Conservation (phyloP, 1,139 yeast species). For the Diutina scorzettiae region DNA sequence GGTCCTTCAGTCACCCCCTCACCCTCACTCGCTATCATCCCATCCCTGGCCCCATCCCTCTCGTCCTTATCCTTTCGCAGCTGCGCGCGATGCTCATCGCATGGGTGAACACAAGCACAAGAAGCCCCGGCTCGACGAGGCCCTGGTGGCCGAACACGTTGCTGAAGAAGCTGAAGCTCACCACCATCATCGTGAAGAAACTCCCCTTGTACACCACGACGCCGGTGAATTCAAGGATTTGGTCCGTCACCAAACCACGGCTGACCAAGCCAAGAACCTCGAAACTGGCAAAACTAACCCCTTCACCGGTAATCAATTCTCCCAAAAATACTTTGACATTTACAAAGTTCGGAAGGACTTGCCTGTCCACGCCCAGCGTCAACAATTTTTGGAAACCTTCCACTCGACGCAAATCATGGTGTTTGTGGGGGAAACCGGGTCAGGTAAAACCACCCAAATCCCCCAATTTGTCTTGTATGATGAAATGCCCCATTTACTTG, state of each 20-base stretch:
- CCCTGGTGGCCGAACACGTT: conserved; percentile 38
- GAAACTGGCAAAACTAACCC: conserved; percentile 65
- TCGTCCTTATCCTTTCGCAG: too few species aligned
- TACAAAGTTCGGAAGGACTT: conserved; percentile 68
- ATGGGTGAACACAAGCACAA: conserved; percentile 12
- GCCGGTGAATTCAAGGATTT: conserved; percentile 46
- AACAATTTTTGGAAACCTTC: conserved; percentile 71
- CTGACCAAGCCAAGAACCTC: conserved; percentile 50
- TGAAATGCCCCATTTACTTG: conserved; percentile 74
- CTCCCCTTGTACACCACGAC: conserved; percentile 21
- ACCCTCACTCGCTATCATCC: too few species aligned
- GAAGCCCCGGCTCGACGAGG: conserved; percentile 27
- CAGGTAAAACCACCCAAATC: conserved; percentile 95
- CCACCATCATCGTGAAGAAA: conserved; percentile 17
- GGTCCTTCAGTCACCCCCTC: too few species aligned
- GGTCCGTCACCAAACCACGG: conserved; percentile 59
- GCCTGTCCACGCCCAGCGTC: conserved; percentile 91
- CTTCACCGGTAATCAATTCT: conserved; percentile 56
- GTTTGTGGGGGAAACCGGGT: conserved; percentile 97
- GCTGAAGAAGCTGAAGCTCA: conserved; percentile 33
- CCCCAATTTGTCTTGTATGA: conserved; percentile 93
- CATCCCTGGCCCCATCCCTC: too few species aligned
- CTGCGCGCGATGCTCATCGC: conserved; percentile 6
- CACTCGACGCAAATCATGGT: conserved; percentile 92
- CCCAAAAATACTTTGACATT: conserved; percentile 63